These are phyloP conservation scores for Solanum commersonii DNA, from an alignment of 257 asterid genomes.

Conservation along the genomic window DNA sequence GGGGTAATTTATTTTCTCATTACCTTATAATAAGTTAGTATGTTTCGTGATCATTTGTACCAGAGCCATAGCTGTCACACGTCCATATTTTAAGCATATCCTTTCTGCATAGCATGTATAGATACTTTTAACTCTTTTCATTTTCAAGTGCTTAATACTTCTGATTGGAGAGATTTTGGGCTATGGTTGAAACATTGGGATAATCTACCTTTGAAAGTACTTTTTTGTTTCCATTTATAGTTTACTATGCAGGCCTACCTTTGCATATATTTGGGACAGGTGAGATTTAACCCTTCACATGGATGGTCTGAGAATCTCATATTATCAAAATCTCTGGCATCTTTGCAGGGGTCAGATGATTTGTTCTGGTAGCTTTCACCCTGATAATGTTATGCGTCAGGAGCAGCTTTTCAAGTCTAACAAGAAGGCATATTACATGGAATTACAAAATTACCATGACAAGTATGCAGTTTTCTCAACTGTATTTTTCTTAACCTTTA, in stretches of 20 bases:
- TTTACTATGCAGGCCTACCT: not conserved
- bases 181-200: not conserved
- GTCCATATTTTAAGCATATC: not conserved
- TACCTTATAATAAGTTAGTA: not conserved
- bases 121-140: not conserved
- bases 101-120: not conserved
- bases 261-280: not conserved
- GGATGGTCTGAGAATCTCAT: not conserved
- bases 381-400: constrained; percentile 49
- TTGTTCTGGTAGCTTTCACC: constrained; percentile 75
- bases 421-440: constrained; percentile 53
- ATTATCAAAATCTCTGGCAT: not conserved
- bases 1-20: not conserved
- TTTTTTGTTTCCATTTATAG: not conserved
- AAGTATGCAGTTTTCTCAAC: constrained; percentile 33
- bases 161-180: not conserved
- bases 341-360: constrained; percentile 73
- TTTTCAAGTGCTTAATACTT: not conserved
- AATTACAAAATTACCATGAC: constrained; percentile 57
- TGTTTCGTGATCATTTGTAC: not conserved
- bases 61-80: not conserved
- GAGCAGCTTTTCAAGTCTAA: constrained; percentile 48
- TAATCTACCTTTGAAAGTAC: not conserved
- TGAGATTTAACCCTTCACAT: not conserved
- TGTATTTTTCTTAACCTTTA: not conserved